Conservation (phyloP, 805 yeast genomes). For the Vanderwaltozyma verrucispora region DNA sequence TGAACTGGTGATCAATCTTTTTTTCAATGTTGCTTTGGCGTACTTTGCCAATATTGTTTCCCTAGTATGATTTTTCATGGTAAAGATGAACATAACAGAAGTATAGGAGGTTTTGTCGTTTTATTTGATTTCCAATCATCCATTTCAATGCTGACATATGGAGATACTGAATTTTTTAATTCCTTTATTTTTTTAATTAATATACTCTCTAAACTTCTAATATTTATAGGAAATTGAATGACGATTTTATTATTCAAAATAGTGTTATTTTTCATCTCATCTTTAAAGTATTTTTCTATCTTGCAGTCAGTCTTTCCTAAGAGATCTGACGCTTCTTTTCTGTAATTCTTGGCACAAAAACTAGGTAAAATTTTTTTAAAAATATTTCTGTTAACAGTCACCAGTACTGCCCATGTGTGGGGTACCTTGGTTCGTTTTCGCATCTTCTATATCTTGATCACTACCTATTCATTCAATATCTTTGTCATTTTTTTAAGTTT, state of each 20-base stretch:
- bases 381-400: background rate
- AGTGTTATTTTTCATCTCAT: background rate
- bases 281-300: background rate
- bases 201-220: background rate
- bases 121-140: constrained; percentile 1
- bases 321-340: background rate
- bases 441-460: too few relatives aligned
- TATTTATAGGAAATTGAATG: background rate
- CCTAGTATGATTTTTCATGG: background rate
- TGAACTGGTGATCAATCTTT: background rate
- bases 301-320: background rate
- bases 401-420: too few relatives aligned
- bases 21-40: background rate
- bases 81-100: background rate
- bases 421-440: too few relatives aligned
- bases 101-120: background rate
- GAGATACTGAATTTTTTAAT: background rate
- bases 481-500: too few relatives aligned
- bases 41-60: background rate
- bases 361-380: background rate
- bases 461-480: too few relatives aligned
- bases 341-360: background rate
- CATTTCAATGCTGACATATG: background rate
- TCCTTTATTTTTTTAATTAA: background rate
- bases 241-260: background rate